Base-by-base conservation (phyloP, 148 eudicot genomes). In the Cornus controversa region DNA sequence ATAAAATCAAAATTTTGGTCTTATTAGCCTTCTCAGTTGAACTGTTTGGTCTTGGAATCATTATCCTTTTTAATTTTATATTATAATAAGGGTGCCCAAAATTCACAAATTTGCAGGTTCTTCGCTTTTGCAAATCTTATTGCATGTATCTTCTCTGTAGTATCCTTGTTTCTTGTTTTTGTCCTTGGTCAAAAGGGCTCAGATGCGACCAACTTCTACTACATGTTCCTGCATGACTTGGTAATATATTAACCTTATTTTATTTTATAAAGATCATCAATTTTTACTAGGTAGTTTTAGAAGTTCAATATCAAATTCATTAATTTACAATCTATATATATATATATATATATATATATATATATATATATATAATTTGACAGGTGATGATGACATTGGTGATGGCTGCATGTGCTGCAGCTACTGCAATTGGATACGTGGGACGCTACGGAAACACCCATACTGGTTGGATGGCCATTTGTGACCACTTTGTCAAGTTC, bases 191-290 rank as follows among this genome's bases (percentile, higher is more conserved):
- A 81, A 2, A 76, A 65, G 9, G 69, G 80, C 3, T 36, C 78
- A 20, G 31, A 65, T 63, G 77, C 87, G 6, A 80, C 76, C 28
- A 20, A 76, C 60, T 84, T 76, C 79, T 82, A 85, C 83, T 83
- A 76, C 86, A 70, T 93, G 73, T 93, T 93, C 88, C 37, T 93
- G 42, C 91, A 88, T 84, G 97, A 93, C 81, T 29, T 91, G 97
- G 95, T 93, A 91, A 73, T n/a, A n/a, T n/a, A n/a, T 7, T 24
- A 26, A 25, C 28, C 28, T 63, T 67, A 22, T 13, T 16, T 29
- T 64, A 18, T 69, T 27, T 60, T 13, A 45, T 69, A 29, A 36
- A 36, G 8, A 14, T 31, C 8, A 31, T 18, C 47, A n/a, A n/a
- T n/a, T n/a, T n/a, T n/a, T n/a, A 37, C 72, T 28, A 14, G 13